Evolutionary conservation across 208 protist species (phyloP).

Genomic region (Leishmania aethiopica): DNA sequence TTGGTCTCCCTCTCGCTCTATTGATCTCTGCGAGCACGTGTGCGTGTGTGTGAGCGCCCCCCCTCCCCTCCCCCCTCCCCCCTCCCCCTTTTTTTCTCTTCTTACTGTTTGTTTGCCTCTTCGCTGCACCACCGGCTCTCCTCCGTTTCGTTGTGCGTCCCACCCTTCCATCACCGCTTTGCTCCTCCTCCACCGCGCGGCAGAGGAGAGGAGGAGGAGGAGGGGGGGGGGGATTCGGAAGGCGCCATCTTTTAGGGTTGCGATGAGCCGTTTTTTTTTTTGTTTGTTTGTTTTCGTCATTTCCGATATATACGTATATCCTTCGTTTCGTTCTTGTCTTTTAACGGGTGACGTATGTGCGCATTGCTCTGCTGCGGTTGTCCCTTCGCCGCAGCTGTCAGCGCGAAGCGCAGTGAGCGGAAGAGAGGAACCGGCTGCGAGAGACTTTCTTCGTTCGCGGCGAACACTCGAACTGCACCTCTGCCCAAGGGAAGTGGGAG

Average conservation of each 20-base stretch:
- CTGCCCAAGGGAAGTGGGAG: background rate
- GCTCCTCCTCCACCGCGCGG: background rate
- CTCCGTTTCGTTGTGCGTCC: no score
- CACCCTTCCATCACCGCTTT: no score
- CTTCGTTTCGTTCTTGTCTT: background rate
- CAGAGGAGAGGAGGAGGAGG: no score
- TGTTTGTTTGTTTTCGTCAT: no score
- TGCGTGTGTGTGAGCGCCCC: background rate
- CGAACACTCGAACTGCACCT: background rate
- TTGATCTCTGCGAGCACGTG: background rate
- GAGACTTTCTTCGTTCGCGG: background rate
- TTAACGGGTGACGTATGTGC: background rate
- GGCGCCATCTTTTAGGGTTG: no score
- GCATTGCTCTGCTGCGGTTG: background rate
- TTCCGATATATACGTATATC: background rate
- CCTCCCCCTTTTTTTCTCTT: background rate
- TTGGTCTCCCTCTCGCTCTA: no score
- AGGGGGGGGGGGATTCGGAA: background rate
- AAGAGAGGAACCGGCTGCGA: background rate
- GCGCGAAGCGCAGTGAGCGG: background rate
- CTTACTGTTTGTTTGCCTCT: background rate
- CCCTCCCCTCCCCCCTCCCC: no score
- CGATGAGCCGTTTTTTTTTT: no score
- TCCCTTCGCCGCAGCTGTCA: background rate
- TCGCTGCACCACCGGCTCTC: background rate